These are phyloP conservation scores for Theileria parva DNA, from an alignment of 169 alveolate species.

Conservation along the genomic window DNA sequence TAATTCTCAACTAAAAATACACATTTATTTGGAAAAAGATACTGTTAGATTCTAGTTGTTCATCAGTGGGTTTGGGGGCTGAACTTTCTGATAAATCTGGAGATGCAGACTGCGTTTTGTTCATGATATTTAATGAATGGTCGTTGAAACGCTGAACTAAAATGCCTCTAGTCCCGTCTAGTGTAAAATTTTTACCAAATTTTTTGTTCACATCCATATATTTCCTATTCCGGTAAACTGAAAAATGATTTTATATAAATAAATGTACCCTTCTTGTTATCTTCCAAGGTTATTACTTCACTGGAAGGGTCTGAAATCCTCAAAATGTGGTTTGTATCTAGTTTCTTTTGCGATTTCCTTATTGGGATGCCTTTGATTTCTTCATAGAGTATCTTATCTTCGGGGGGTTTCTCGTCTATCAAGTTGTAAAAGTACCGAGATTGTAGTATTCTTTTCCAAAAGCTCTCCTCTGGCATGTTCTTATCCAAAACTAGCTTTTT, in stretches of 20 bases:
- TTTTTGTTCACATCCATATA: not conserved
- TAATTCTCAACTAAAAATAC: conserved; percentile 33
- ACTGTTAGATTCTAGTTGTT: conserved; percentile 41
- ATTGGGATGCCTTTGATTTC: conserved; percentile 66
- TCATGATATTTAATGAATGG: conserved; percentile 48
- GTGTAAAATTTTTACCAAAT: conserved; percentile 23
- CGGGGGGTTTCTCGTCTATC: conserved; percentile 55
- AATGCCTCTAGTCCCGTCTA: conserved; percentile 19
- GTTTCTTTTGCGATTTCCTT: not conserved
- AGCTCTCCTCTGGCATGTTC: conserved; percentile 53
- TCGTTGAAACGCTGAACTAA: conserved; percentile 49
- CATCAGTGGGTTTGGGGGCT: not conserved
- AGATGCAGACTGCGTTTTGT: not conserved
- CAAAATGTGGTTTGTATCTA: conserved; percentile 22
- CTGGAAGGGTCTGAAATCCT: conserved; percentile 32
- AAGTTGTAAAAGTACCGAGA: conserved; percentile 53
- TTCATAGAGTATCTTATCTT: conserved; percentile 48
- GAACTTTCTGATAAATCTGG: not conserved
- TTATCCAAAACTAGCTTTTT: conserved; percentile 33
- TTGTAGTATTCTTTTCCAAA: conserved; percentile 63
- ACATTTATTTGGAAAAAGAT: not conserved
- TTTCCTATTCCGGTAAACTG: not conserved
- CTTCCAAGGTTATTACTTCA: conserved; percentile 39
- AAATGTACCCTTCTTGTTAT: conserved; percentile 23
- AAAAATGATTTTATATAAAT: not conserved